These are phyloP conservation scores for Flaveria bidentis DNA, from an alignment of 129 eudicot genomes.

Conservation along the genomic window DNA sequence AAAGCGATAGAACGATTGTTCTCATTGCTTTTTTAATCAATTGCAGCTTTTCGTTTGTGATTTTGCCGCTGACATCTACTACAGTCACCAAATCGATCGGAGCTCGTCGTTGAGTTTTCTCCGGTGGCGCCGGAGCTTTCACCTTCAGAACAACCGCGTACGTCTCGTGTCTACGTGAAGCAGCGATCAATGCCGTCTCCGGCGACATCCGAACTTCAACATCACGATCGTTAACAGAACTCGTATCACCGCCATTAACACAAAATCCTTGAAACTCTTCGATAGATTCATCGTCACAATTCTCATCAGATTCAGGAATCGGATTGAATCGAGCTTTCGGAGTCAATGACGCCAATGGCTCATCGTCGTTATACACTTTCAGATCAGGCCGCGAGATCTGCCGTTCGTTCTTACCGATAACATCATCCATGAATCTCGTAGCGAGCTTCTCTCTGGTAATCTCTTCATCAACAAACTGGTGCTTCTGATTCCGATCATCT, in stretches of 20 bases:
- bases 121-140: constrained; percentile 51
- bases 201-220: constrained; percentile 50
- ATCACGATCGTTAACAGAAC: constrained; percentile 16
- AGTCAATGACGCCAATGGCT: constrained; percentile 35
- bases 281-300: constrained; percentile 29
- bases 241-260: constrained; percentile 5
- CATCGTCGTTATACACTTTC: constrained; percentile 66
- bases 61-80: constrained; percentile 57
- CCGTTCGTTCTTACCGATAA: constrained; percentile 9
- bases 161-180: constrained; percentile 55
- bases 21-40: constrained; percentile 62
- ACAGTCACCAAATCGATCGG: constrained; percentile 85
- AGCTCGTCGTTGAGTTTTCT: constrained; percentile 38
- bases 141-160: constrained; percentile 56
- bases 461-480: constrained; percentile 20
- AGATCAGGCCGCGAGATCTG: constrained; percentile 43
- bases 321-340: constrained; percentile 39
- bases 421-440: constrained; percentile 21
- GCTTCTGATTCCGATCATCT: constrained; percentile 24
- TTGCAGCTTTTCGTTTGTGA: constrained; percentile 51
- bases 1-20: constrained; percentile 56
- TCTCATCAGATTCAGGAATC: constrained; percentile 49
- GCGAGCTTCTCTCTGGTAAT: constrained; percentile 33
- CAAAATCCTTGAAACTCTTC: constrained; percentile 37
- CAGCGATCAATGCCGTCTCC: constrained; percentile 66